Evolutionary conservation across 2,329 filamentous ascomycete genomes (phyloP), one percentile per base, ranked within the genome.

Genomic region (Xylariaceae sp.): DNA sequence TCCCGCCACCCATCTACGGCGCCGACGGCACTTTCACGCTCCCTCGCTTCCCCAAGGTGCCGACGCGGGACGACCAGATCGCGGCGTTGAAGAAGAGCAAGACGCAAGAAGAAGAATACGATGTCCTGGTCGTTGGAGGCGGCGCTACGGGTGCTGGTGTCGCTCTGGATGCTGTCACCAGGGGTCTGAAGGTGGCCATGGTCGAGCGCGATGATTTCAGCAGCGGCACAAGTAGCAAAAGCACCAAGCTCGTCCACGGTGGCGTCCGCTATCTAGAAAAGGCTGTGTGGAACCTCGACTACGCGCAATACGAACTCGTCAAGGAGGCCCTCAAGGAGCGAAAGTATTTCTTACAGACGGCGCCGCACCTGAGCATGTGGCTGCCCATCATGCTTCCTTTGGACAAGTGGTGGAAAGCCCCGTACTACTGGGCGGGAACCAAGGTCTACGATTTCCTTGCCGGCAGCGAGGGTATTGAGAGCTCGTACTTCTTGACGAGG

Each of bases 381-480:
- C 74, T 89, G 18, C 85, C 86, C 19, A 89, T 89, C 60, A 89
- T 89, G 85, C 74, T 89, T 54, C 86, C 86, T 5, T 72, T 89
- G 50, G 80, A 87, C 66, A 83, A 82, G 64, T 89, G 85, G 85
- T 89, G 84, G 83, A 85, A 89, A 67, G 84, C 81, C 18, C 85
- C 86, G 6, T 89, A 89, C 69, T 89, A 86, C 67, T 89, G 85
- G 85, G 80, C 77, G 36, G 86, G 86, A 44, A 87, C 84, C 53
- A 95, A 95, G 68, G 81, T 83, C 58, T 95, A 95, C 69, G 90
- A 95, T 69, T 82, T 90, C 60, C 77, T 95, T 57, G 90, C 90
- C 60, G 89, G 89, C 12, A 86, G 85, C 38, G 89, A 95, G 68
- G 90, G 90, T 48, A 91, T 95, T 62, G 89, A 95, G 69, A 90